A percentile compares a stretch with the other conserved stretches of the same genome.
These are phyloP conservation scores for Penicillium sp. DNA, from an alignment of 2,329 filamentous ascomycete genomes.

Conservation along the genomic window DNA sequence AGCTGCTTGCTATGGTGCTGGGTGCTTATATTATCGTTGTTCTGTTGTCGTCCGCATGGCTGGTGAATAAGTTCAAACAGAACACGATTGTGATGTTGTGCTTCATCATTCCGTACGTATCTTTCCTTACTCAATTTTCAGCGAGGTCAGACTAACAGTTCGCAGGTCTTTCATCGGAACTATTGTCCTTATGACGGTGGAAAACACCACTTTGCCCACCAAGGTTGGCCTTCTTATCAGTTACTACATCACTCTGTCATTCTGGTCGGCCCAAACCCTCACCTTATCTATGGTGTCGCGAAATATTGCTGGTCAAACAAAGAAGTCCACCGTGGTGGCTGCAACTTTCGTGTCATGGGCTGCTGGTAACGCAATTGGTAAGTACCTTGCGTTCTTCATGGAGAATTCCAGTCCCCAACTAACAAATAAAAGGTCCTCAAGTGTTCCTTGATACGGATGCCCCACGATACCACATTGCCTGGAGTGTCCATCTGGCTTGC, in stretches of 20 bases:
- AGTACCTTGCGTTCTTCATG: constrained; percentile 13
- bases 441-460: constrained; percentile 62
- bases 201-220: constrained; percentile 53
- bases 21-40: constrained; percentile 73
- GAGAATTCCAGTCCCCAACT: background rate
- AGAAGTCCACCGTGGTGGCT: constrained; percentile 67
- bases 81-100: constrained; percentile 66
- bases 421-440: constrained; percentile 51
- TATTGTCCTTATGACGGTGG: constrained; percentile 68
- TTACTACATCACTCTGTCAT: constrained; percentile 75
- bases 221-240: constrained; percentile 67
- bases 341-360: constrained; percentile 71
- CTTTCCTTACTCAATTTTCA: background rate
- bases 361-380: constrained; percentile 65
- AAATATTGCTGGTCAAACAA: constrained; percentile 72
- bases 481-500: constrained; percentile 68
- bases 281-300: constrained; percentile 66
- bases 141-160: background rate
- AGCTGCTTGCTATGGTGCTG: constrained; percentile 70
- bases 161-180: constrained; percentile 67
- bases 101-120: constrained; percentile 63
- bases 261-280: constrained; percentile 72
- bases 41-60: constrained; percentile 63
- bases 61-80: constrained; percentile 68
- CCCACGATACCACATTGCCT: constrained; percentile 68